Percentiles rank a stretch among this genome's conserved stretches.
Conservation (phyloP, 1,284 basidiomycete genomes). For the Rhodotorula mucilaginosa region DNA sequence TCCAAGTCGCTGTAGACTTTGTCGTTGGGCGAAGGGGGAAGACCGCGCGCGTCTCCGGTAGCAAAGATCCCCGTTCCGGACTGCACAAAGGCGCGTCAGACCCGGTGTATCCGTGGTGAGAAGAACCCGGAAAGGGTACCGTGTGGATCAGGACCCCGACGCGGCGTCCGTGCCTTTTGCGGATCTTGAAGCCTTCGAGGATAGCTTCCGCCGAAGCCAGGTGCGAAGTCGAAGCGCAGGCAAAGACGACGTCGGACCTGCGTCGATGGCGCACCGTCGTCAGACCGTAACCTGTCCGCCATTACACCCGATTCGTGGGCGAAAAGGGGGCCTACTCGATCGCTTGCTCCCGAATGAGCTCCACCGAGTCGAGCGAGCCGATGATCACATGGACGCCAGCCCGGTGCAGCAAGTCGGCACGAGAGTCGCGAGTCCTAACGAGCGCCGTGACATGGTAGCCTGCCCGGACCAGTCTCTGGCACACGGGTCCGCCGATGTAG, state of each 20-base stretch:
- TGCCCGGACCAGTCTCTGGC: neutral
- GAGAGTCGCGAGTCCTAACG: neutral
- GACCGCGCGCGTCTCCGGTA: neutral
- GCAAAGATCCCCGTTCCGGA: slow-evolving; percentile 4
- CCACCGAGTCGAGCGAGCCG: slow-evolving; percentile 3
- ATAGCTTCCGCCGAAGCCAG: neutral
- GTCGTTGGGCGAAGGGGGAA: neutral
- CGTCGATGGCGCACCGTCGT: too few relatives aligned
- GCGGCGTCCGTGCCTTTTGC: neutral
- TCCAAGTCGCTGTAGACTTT: slow-evolving; percentile 8
- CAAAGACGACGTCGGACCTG: slow-evolving; percentile 4
- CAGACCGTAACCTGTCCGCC: too few relatives aligned
- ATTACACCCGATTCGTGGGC: too few relatives aligned
- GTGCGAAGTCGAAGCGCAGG: slow-evolving; percentile 5
- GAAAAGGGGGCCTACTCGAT: neutral
- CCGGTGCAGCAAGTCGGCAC: neutral
- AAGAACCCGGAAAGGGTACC: neutral
- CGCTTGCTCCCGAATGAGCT: neutral
- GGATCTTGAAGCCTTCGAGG: neutral
- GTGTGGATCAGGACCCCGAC: neutral
- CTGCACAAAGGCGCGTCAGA: neutral
- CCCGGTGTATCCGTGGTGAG: too few relatives aligned
- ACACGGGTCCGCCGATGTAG: slow-evolving; percentile 4
- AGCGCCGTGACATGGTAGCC: slow-evolving; percentile 1
- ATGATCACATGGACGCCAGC: neutral